Percentiles rank a stretch among this genome's conserved stretches.
These are phyloP conservation scores for Chytriomyces sp. DNA, from an alignment of 192 early-diverging fungal species.

Conservation along the genomic window DNA sequence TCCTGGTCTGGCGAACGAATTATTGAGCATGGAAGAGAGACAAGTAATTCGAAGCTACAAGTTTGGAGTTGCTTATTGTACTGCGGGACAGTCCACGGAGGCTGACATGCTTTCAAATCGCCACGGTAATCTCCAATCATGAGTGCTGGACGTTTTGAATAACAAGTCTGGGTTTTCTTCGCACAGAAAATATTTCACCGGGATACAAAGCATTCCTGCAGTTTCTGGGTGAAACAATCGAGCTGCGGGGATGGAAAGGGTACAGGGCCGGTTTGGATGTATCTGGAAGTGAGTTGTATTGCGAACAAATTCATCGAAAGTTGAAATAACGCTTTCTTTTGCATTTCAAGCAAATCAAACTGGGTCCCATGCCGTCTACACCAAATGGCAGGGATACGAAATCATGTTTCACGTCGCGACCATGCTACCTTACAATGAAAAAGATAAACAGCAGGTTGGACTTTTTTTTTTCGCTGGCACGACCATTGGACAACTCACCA, in stretches of 20 bases:
- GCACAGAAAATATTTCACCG: slow-evolving; percentile 50
- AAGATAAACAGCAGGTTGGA: slow-evolving; percentile 67
- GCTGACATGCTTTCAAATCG: slow-evolving; percentile 79
- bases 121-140: slow-evolving; percentile 37
- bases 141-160: not conserved
- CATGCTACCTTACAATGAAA: slow-evolving; percentile 68
- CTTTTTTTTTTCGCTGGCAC: not conserved
- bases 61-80: slow-evolving; percentile 79
- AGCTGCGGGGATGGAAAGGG: slow-evolving; percentile 74
- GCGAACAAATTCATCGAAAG: not conserved
- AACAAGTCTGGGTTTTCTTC: slow-evolving; percentile 7
- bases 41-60: slow-evolving; percentile 76
- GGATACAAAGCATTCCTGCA: slow-evolving; percentile 68
- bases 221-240: slow-evolving; percentile 71
- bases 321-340: not conserved
- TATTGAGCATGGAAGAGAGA: slow-evolving; percentile 75
- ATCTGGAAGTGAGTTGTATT: slow-evolving; percentile 57
- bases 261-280: slow-evolving; percentile 78
- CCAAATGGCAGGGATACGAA: slow-evolving; percentile 75
- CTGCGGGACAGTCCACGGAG: slow-evolving; percentile 72
- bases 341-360: slow-evolving; percentile 63
- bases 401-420: slow-evolving; percentile 83
- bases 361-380: slow-evolving; percentile 71
- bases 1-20: slow-evolving; percentile 63
- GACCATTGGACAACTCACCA: not conserved